These are phyloP conservation scores for Hortiboletus rubellus DNA, from an alignment of 1,284 basidiomycete genomes.

Conservation along the genomic window DNA sequence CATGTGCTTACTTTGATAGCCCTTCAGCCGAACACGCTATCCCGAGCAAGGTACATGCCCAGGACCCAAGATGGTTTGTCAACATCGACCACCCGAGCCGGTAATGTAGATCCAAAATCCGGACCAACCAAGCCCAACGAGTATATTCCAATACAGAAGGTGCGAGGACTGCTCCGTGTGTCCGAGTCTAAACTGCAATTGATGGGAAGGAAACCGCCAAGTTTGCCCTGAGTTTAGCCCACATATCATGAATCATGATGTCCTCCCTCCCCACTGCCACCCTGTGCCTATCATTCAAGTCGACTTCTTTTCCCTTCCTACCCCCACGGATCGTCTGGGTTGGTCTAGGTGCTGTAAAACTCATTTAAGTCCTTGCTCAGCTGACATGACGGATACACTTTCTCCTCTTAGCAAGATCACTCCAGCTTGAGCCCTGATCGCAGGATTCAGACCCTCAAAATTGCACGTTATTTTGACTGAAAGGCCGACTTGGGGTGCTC, in stretches of 20 bases:
- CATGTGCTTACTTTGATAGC: background rate
- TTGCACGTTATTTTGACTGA: too few relatives aligned
- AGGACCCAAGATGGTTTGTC: too few relatives aligned
- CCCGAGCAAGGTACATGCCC: too few relatives aligned
- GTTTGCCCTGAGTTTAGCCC: background rate
- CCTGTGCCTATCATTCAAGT: background rate
- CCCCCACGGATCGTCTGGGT: background rate
- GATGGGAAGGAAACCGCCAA: background rate
- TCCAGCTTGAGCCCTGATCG: too few relatives aligned
- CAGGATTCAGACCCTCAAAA: too few relatives aligned
- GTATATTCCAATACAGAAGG: background rate
- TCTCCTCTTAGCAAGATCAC: background rate
- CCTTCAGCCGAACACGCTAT: too few relatives aligned
- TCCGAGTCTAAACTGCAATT: background rate
- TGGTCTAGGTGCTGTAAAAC: background rate
- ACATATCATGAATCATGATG: background rate
- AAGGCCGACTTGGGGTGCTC: too few relatives aligned
- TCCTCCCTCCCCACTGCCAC: background rate
- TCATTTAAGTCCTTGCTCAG: constrained; percentile 3
- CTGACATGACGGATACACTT: background rate
- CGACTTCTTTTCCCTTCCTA: background rate
- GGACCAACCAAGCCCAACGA: background rate
- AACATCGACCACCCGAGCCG: too few relatives aligned
- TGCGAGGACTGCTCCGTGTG: background rate
- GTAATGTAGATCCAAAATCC: background rate